A percentile compares a stretch with the other conserved stretches of the same genome.
phyloP scores from a whole-genome alignment of 2,329 filamentous ascomycete species.

The Hypomyces perniciosus region DNA sequence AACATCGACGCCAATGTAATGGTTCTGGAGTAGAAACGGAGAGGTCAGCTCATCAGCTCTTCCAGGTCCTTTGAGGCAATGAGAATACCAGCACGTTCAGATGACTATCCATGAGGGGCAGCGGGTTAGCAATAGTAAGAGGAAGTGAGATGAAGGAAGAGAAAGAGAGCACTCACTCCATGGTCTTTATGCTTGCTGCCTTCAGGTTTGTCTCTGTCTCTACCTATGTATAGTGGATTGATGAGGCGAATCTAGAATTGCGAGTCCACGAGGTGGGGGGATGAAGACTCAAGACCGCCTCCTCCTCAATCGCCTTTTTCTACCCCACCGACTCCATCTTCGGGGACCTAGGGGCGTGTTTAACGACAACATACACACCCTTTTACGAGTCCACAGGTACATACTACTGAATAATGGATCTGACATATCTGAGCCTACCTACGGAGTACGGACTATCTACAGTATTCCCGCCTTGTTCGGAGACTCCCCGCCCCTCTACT shows the following conservation, averaged over 20 bases:
- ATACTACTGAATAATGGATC: no score
- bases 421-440: no score
- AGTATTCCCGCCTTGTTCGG: no score
- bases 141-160: constrained; percentile 7
- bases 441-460: no score
- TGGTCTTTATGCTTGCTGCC: constrained; percentile 32
- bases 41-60: neutral
- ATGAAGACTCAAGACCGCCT: neutral
- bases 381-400: neutral
- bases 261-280: neutral
- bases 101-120: constrained; percentile 26
- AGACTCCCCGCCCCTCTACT: no score
- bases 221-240: neutral
- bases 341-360: constrained; percentile 12
- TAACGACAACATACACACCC: neutral
- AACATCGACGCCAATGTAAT: constrained; percentile 85
- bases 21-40: constrained; percentile 37
- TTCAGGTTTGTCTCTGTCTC: constrained; percentile 23
- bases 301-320: constrained; percentile 1
- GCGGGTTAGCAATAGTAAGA: constrained; percentile 17
- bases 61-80: neutral
- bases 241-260: neutral
- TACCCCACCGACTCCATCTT: neutral
- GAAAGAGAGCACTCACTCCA: constrained; percentile 28
- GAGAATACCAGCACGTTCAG: constrained; percentile 27